phyloP scores from a whole-genome alignment of 495 filamentous ascomycete genomes.

The Margaritispora aquatica region DNA sequence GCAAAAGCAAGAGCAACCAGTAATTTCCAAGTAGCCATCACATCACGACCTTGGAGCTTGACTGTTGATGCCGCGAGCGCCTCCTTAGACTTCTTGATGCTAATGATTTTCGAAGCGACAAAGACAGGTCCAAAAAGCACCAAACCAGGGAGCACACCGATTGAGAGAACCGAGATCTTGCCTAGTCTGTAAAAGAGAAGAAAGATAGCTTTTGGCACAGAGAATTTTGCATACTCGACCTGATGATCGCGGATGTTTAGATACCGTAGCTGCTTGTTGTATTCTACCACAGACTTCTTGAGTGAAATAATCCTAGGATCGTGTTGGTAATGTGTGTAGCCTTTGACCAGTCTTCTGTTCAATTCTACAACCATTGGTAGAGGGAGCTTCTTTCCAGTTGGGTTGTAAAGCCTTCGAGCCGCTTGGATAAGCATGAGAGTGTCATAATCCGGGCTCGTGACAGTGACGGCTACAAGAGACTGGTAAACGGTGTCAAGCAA shows the following conservation, averaged over 20 bases:
- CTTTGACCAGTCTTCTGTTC: slow-evolving; percentile 86
- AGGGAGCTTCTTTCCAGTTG: slow-evolving; percentile 87
- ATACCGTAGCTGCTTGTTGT: slow-evolving; percentile 83
- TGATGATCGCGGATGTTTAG: slow-evolving; percentile 92
- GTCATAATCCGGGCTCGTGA: slow-evolving; percentile 91
- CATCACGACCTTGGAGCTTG: slow-evolving; percentile 88
- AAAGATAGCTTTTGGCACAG: slow-evolving; percentile 63
- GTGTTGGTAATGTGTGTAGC: slow-evolving; percentile 88
- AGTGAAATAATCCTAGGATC: slow-evolving; percentile 79
- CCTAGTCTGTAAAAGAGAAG: slow-evolving; percentile 72
- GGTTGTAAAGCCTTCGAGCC: slow-evolving; percentile 87
- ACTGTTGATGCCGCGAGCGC: slow-evolving; percentile 89
- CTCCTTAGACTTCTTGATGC: slow-evolving; percentile 82
- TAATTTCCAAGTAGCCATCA: slow-evolving; percentile 98
- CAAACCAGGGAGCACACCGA: slow-evolving; percentile 81
- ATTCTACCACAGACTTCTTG: slow-evolving; percentile 70
- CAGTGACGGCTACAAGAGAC: slow-evolving; percentile 79
- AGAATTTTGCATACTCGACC: slow-evolving; percentile 85
- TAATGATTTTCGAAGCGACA: slow-evolving; percentile 80
- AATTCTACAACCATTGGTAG: slow-evolving; percentile 93
- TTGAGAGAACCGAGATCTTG: slow-evolving; percentile 69
- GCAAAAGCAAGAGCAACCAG: slow-evolving; percentile 86
- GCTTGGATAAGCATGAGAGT: slow-evolving; percentile 98
- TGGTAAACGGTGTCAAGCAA: slow-evolving; percentile 84
- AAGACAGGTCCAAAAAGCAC: slow-evolving; percentile 90